Conservation (phyloP, 306 rosid species). For the Quercus berberidifolia region DNA sequence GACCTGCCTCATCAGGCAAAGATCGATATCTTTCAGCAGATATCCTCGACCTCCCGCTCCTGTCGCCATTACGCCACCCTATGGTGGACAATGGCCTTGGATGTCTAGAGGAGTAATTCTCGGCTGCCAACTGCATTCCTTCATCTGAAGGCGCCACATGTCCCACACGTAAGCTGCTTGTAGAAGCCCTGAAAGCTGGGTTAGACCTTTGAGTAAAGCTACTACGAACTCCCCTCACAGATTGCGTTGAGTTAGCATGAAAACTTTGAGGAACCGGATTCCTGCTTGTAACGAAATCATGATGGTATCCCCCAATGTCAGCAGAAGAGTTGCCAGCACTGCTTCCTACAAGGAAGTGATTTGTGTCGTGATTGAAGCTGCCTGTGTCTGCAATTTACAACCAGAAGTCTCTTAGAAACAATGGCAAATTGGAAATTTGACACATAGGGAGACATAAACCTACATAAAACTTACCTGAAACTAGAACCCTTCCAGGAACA, state of each 20-base stretch:
- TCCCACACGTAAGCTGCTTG: conserved; percentile 54
- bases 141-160: conserved; percentile 54
- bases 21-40: conserved; percentile 35
- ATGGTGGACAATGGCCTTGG: conserved; percentile 43
- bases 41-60: conserved; percentile 71
- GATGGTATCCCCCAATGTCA: conserved; percentile 59
- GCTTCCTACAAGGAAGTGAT: conserved; percentile 54
- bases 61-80: conserved; percentile 61
- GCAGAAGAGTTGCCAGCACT: conserved; percentile 46
- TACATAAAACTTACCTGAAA: conserved; percentile 43
- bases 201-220: conserved; percentile 61
- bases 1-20: conserved; percentile 19
- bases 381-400: conserved; percentile 44
- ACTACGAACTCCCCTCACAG: conserved; percentile 61
- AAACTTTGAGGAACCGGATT: conserved; percentile 48
- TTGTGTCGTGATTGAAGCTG: conserved; percentile 53
- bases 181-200: conserved; percentile 61
- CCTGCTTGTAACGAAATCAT: conserved; percentile 49
- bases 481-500: conserved; percentile 47
- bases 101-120: conserved; percentile 56
- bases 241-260: conserved; percentile 43
- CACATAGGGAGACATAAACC: not conserved
- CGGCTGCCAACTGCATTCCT: conserved; percentile 58
- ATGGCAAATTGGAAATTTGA: not conserved
- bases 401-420: conserved; percentile 8